A percentile compares a stretch with the other conserved stretches of the same genome.
Conservation (phyloP, 306 rosid species). For the Aeschynomene evenia region DNA sequence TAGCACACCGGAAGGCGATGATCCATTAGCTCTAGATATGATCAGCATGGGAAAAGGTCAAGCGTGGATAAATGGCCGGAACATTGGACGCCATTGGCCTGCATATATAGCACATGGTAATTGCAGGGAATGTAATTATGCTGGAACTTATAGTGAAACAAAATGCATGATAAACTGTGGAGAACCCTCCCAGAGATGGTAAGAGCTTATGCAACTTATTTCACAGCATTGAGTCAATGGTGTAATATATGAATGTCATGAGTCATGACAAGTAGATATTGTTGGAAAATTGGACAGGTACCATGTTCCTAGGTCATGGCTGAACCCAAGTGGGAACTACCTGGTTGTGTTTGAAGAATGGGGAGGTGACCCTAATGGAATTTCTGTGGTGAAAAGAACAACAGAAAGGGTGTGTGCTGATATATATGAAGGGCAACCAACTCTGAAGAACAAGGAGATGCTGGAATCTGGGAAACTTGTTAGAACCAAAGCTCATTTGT, state of each 20-base stretch:
- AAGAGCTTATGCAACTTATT: conserved; percentile 26
- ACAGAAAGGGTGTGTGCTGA: conserved; percentile 58
- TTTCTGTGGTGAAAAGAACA: conserved; percentile 66
- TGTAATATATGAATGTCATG: conserved; percentile 2
- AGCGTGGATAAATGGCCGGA: conserved; percentile 83
- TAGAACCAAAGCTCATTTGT: conserved; percentile 55
- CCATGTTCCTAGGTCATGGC: conserved; percentile 90
- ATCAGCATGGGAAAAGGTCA: conserved; percentile 95
- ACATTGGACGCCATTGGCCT: conserved; percentile 96
- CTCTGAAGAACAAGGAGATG: conserved; percentile 36
- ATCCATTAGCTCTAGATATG: conserved; percentile 90
- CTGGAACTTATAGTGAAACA: conserved; percentile 66
- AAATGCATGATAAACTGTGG: conserved; percentile 75
- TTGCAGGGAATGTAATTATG: conserved; percentile 70
- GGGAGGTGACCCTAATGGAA: conserved; percentile 81
- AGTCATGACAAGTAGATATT: conserved; percentile 7
- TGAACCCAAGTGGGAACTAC: conserved; percentile 60
- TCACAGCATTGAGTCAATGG: neutral
- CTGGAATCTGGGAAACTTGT: conserved; percentile 37
- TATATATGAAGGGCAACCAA: conserved; percentile 59
- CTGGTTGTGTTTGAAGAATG: conserved; percentile 87
- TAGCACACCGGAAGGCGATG: conserved; percentile 66
- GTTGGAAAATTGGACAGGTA: conserved; percentile 63
- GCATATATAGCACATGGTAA: conserved; percentile 59
- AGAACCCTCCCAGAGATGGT: conserved; percentile 94